Evolutionary conservation across 441 rosid genomes (phyloP).

Genomic region (Mallotus japonicus): DNA sequence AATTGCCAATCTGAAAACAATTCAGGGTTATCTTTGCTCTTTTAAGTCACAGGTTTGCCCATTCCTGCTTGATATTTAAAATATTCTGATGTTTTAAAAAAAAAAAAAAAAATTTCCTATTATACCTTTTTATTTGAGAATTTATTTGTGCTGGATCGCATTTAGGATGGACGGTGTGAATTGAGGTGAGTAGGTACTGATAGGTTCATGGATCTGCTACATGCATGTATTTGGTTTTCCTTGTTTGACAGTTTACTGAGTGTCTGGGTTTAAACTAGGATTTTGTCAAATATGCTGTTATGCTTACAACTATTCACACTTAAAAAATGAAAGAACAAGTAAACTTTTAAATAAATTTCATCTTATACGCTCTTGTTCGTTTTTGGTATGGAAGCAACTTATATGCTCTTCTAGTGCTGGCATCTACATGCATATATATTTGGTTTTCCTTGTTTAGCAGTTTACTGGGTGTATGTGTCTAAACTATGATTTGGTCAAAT

Average conservation of each 20-base stretch:
- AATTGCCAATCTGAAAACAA: slow-evolving; percentile 70
- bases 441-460: too few relatives aligned
- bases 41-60: slow-evolving; percentile 69
- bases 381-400: neutral
- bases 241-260: neutral
- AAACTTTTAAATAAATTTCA: neutral
- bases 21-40: slow-evolving; percentile 90
- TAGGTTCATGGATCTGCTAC: neutral
- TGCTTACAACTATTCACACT: too few relatives aligned
- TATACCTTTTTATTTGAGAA: neutral
- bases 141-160: neutral
- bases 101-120: neutral
- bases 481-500: too few relatives aligned
- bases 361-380: neutral
- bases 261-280: too few relatives aligned
- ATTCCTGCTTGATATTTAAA: neutral
- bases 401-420: neutral
- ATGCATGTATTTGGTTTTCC: neutral
- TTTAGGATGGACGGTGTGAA: neutral
- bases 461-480: too few relatives aligned
- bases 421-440: too few relatives aligned
- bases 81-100: neutral
- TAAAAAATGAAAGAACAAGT: neutral
- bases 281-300: neutral
- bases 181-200: neutral